Percentiles rank a stretch among this genome's conserved stretches.
Evolutionary conservation across 2,329 filamentous ascomycete species (phyloP).

Genomic region (Ambrosiella cleistominuta): DNA sequence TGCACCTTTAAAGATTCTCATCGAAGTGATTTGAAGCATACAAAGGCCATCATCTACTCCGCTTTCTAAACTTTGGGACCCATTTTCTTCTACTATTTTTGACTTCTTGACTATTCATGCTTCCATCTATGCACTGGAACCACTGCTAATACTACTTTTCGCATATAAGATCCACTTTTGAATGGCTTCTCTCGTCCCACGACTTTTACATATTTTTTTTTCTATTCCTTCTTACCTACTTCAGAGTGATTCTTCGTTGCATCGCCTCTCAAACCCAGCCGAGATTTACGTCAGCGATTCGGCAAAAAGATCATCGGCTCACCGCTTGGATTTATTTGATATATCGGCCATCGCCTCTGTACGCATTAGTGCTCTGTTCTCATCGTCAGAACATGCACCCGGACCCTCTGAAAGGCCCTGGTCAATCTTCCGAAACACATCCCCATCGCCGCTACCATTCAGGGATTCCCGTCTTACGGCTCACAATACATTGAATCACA

Average conservation of each 20-base stretch:
- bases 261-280: neutral
- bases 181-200: neutral
- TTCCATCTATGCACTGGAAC: neutral
- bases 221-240: neutral
- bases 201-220: neutral
- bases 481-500: neutral
- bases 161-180: neutral
- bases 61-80: neutral
- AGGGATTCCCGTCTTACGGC: neutral
- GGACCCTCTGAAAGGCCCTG: neutral
- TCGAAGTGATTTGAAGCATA: neutral
- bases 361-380: neutral
- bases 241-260: neutral
- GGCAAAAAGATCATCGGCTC: too few relatives aligned
- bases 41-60: neutral
- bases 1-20: neutral
- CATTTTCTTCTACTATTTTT: neutral
- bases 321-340: neutral
- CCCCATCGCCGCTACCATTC: neutral
- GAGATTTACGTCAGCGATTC: neutral
- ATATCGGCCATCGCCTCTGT: neutral
- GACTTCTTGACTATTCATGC: neutral
- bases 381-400: neutral
- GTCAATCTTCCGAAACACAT: neutral
- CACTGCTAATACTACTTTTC: slow-evolving; percentile 1